Evolutionary conservation across 1,284 basidiomycete genomes (phyloP).

Genomic region (Heterobasidion parviporum): DNA sequence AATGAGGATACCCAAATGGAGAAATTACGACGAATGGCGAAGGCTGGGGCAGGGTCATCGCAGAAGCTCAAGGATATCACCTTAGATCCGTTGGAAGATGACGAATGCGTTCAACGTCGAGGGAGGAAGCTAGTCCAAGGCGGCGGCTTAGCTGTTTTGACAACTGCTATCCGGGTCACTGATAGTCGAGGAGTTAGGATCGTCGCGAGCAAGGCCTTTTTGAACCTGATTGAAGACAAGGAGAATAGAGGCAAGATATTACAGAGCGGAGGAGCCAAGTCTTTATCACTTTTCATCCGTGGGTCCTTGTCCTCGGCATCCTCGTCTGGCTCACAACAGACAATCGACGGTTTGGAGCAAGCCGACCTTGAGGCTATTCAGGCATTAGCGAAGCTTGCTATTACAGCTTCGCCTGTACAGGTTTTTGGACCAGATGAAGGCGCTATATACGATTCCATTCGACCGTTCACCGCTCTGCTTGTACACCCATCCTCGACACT

Average conservation of each 20-base stretch:
- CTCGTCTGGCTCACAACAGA: slow-evolving; percentile 13
- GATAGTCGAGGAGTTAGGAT: slow-evolving; percentile 50
- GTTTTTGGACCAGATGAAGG: slow-evolving; percentile 82
- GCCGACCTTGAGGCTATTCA: slow-evolving; percentile 67
- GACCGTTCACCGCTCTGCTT: slow-evolving; percentile 68
- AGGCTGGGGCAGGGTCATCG: slow-evolving; percentile 23
- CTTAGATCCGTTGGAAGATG: slow-evolving; percentile 41
- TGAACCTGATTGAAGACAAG: slow-evolving; percentile 72
- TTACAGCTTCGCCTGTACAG: slow-evolving; percentile 83
- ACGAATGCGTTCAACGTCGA: slow-evolving; percentile 54
- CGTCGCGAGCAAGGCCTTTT: slow-evolving; percentile 47
- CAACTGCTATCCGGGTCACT: slow-evolving; percentile 42
- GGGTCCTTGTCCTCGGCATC: slow-evolving; percentile 21
- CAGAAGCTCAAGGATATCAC: slow-evolving; percentile 21
- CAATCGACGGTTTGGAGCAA: slow-evolving; percentile 28
- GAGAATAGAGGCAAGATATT: slow-evolving; percentile 73
- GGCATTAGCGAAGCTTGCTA: slow-evolving; percentile 87
- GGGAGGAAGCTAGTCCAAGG: slow-evolving; percentile 47
- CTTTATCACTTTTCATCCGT: slow-evolving; percentile 57
- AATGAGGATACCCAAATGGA: slow-evolving; percentile 78
- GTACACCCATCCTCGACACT: slow-evolving; percentile 59
- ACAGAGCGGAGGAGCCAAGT: slow-evolving; percentile 77
- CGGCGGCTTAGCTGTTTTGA: slow-evolving; percentile 59
- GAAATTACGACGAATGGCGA: slow-evolving; percentile 68
- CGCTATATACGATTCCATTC: slow-evolving; percentile 71